Evolutionary conservation across 2,329 filamentous ascomycete species (phyloP).

Genomic region (Alternaria dauci): DNA sequence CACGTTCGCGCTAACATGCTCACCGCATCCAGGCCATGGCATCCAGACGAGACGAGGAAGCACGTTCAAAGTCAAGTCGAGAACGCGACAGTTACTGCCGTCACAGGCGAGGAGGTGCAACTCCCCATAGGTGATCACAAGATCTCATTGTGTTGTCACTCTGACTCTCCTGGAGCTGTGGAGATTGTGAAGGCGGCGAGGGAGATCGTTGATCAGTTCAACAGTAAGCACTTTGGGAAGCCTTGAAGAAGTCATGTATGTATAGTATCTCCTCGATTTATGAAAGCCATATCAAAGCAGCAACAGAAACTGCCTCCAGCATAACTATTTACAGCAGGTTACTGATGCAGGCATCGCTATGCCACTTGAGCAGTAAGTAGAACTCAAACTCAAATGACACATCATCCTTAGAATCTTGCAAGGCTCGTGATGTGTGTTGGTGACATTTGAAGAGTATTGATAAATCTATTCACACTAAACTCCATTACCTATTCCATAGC

Average conservation of each 20-base stretch:
- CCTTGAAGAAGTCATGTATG: background rate
- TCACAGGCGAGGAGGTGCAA: slow-evolving; percentile 53
- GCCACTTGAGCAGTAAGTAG: background rate
- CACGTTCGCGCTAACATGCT: background rate
- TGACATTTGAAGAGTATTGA: background rate
- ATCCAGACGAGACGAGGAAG: slow-evolving; percentile 52
- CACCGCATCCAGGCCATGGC: slow-evolving; percentile 48
- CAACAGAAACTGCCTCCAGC: background rate
- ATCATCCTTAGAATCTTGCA: background rate
- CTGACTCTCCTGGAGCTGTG: slow-evolving; percentile 55
- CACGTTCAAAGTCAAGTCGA: slow-evolving; percentile 54
- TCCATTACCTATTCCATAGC: background rate
- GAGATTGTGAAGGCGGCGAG: slow-evolving; percentile 56
- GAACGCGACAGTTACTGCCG: slow-evolving; percentile 51
- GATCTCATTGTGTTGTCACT: slow-evolving; percentile 56
- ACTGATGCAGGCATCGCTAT: background rate
- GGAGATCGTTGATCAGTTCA: slow-evolving; percentile 55
- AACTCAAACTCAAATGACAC: background rate
- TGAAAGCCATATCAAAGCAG: background rate
- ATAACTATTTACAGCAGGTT: background rate
- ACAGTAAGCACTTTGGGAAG: slow-evolving; percentile 33
- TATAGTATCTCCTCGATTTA: background rate
- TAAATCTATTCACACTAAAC: slow-evolving; percentile 3
- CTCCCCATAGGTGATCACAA: slow-evolving; percentile 54
- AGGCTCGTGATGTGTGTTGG: background rate